A percentile compares a stretch with the other conserved stretches of the same genome.
Evolutionary conservation across 2,329 filamentous ascomycete genomes (phyloP).

Genomic region (Cercospora brassicicola): DNA sequence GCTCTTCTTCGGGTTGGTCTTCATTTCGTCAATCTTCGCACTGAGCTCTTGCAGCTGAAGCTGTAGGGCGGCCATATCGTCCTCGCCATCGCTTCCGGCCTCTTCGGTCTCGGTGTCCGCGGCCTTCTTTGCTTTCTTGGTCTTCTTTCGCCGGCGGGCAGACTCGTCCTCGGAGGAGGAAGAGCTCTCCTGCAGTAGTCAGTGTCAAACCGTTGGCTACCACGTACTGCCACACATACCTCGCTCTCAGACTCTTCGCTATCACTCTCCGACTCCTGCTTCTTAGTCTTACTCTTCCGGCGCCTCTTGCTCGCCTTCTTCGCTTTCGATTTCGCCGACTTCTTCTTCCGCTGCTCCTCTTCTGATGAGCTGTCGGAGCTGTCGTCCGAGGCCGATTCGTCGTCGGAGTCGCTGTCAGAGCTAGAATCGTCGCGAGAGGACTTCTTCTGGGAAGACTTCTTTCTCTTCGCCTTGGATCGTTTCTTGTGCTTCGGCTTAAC

Average conservation of each 20-base stretch:
- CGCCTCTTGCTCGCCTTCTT: constrained; percentile 31
- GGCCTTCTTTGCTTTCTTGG: constrained; percentile 24
- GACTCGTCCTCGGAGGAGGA: constrained; percentile 27
- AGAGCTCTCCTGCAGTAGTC: constrained; percentile 14
- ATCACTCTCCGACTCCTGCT: constrained; percentile 28
- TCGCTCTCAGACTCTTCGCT: constrained; percentile 13
- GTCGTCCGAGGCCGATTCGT: constrained; percentile 20
- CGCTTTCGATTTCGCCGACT: constrained; percentile 27
- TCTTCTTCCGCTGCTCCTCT: constrained; percentile 27
- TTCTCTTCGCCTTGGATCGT: constrained; percentile 24
- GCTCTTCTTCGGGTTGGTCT: constrained; percentile 23
- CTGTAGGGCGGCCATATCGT: constrained; percentile 22
- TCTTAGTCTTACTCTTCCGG: constrained; percentile 25
- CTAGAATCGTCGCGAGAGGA: constrained; percentile 27
- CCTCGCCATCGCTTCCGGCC: constrained; percentile 20
- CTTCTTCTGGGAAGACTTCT: constrained; percentile 23
- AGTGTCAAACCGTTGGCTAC: not conserved
- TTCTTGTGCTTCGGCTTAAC: constrained; percentile 31
- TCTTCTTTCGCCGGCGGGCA: constrained; percentile 28
- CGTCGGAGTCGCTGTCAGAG: constrained; percentile 20
- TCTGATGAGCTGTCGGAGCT: constrained; percentile 30
- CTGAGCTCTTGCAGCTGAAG: constrained; percentile 26
- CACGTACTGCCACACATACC: not conserved
- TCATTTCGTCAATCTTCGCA: constrained; percentile 23
- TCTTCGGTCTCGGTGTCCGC: constrained; percentile 23